Base-by-base conservation (phyloP, 371 early-diverging fungal genomes). In the Dichotomocladium elegans region DNA sequence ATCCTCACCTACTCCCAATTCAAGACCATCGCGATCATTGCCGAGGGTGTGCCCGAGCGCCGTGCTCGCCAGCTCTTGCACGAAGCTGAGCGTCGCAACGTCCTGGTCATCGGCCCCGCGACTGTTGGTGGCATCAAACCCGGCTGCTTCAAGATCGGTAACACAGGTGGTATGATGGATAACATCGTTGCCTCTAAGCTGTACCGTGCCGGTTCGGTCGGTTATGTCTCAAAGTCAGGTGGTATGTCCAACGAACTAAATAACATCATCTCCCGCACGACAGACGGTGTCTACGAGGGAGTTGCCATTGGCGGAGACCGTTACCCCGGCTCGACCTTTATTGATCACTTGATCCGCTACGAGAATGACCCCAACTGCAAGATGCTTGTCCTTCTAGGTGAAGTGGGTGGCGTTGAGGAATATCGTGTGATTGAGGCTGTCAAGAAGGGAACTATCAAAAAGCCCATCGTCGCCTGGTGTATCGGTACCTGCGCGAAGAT, bases 111-210 rank as follows among this genome's bases (percentile, higher is more conserved):
- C 61, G 98, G 98, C 47, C 98, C 98, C 43, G 98, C 98, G 30
- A 98, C 98, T 24, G 98, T 98, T 28, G 98, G 97, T 72, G 98
- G 98, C 59, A 96, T 98, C 78, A 96, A 95, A 80, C 95, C 98
- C 35, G 98, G 98, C 1, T 95, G 96, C 80, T 98, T 95, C 90
- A 98, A 98, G 90, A 96, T 98, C 62, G 98, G 98, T 64, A 96
- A 96, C 86, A 98, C 98, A 27, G 98, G 98, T 70, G 98, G 98
- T 64, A 98, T 98, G 98, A 98, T 98, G 95, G 98, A 98, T 75
- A 98, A 98, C 83, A 96, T 98, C 76, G 95, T 95, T 24, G 77
- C 94, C 14, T 93, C 94, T 73, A 93, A 93, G 77, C 83, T 98
- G 62, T 96, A 98, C 80, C 90, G 96, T 41, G 73, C 95, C 40